Base-by-base conservation (phyloP, 805 yeast species). In the Nakazawaea ambrosiae region DNA sequence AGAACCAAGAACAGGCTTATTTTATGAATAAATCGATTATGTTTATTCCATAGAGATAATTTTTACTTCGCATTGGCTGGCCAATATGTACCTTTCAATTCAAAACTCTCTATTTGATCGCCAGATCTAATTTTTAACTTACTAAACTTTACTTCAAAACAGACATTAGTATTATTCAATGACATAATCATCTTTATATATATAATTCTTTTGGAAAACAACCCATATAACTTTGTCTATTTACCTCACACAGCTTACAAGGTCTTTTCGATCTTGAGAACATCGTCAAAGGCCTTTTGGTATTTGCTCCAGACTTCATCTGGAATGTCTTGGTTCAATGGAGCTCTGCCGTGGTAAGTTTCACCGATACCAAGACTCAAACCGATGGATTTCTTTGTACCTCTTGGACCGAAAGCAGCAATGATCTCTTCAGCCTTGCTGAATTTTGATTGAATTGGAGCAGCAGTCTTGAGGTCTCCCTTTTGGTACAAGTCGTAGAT, bases 381-480 rank as follows among this genome's bases (percentile, higher is more conserved):
- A 31, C 50, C 47, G 37, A 69, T 60, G 20, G 61, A 62, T 47
- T 63, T 65, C 52, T 72, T 73, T 45, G 70, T 60, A 23, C 76
- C 75, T 37, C 69, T 55, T 20, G 72, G 70, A 19, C 72, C 73
- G 34, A 54, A 53, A 30, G 52, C 54, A 24, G 56, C 68, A 28
- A 69, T 64, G 32, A 66, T 50, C 37, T 61, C 68, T 45, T 73
- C 78, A 20, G 65, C 75, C 43, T 67, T 59, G 9, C 73, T 58
- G 20, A 62, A 65, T 22, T 56, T 45, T 37, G 54, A 50, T 51
- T 73, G 78, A 30, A 70, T 47, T 33, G 53, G 48, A 42, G 54
- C 58, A 12, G 77, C 78, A 42, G 55, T 63, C 31, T 54, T 58
- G 27, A 49, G 40, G 36, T 69, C 60, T 22, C 74, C 75, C 10